A percentile compares a stretch with the other conserved stretches of the same genome.
Evolutionary conservation across 164 flowering plant species (phyloP).

Genomic region (Nelumbo lutea): DNA sequence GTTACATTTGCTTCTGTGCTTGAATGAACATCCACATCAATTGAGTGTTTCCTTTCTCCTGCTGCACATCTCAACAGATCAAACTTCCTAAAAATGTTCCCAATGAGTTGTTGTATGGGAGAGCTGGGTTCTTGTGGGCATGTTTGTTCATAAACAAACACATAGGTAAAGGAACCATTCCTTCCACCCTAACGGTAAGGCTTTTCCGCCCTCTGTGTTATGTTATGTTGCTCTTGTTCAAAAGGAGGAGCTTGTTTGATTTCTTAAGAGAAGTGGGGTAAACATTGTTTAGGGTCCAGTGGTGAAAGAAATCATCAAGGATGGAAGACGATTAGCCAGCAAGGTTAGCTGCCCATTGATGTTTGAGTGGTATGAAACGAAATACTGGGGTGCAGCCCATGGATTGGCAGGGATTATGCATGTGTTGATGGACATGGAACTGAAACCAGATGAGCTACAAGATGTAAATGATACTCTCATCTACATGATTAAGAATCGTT

Average conservation of each 20-base stretch:
- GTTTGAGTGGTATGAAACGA: constrained; percentile 64
- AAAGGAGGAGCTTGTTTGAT: neutral
- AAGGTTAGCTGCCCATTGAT: constrained; percentile 46
- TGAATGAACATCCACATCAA: no score
- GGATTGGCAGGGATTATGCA: constrained; percentile 84
- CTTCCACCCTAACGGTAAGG: constrained; percentile 34
- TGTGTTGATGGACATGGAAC: constrained; percentile 63
- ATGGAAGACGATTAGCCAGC: constrained; percentile 34
- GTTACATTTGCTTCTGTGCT: no score
- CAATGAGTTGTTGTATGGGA: constrained; percentile 53
- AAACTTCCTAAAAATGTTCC: constrained; percentile 42
- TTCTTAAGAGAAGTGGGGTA: neutral
- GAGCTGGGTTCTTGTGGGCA: constrained; percentile 55
- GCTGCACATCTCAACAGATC: constrained; percentile 24
- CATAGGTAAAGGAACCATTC: constrained; percentile 33
- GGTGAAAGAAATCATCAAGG: constrained; percentile 37
- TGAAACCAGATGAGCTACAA: constrained; percentile 58
- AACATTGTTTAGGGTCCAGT: constrained; percentile 28
- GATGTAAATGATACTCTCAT: constrained; percentile 59
- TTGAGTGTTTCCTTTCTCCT: neutral
- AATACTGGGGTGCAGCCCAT: constrained; percentile 79
- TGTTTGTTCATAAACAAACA: constrained; percentile 48
- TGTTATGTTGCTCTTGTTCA: neutral
- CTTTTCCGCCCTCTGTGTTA: neutral
- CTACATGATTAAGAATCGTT: constrained; percentile 65